phyloP scores from a whole-genome alignment of 2,329 filamentous ascomycete species.

The Xylariales sp. region DNA sequence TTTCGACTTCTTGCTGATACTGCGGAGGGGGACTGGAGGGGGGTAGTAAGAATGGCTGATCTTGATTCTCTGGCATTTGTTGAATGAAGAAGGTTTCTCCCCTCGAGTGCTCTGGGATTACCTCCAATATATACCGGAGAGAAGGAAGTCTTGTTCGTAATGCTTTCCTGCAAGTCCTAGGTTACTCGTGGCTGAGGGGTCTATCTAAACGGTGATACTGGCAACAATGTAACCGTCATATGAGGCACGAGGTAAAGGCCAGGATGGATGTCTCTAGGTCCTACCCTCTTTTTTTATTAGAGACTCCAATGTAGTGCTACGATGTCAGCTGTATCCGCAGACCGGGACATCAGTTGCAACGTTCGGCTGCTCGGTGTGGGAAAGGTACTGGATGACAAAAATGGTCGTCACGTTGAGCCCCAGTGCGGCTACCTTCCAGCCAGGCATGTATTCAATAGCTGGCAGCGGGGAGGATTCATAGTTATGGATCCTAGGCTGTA shows the following conservation, averaged over 20 bases:
- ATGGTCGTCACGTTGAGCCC: constrained; percentile 27
- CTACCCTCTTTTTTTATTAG: constrained; percentile 33
- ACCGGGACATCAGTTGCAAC: constrained; percentile 34
- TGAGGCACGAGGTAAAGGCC: constrained; percentile 27
- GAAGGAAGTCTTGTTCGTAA: constrained; percentile 13
- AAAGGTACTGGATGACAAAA: constrained; percentile 36
- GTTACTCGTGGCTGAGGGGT: constrained; percentile 26
- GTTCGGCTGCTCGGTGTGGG: constrained; percentile 29
- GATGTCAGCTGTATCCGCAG: constrained; percentile 41
- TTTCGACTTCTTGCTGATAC: not conserved
- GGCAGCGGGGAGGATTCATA: constrained; percentile 36
- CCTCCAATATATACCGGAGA: constrained; percentile 18
- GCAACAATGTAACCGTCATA: constrained; percentile 35
- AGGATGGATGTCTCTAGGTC: constrained; percentile 37
- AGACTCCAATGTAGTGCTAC: constrained; percentile 35
- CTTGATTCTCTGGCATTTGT: constrained; percentile 30
- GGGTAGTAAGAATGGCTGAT: constrained; percentile 22
- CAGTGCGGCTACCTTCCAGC: constrained; percentile 32
- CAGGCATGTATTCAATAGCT: constrained; percentile 33
- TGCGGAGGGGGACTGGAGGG: constrained; percentile 4
- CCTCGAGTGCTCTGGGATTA: constrained; percentile 17
- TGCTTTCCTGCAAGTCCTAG: constrained; percentile 35
- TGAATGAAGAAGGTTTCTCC: not conserved
- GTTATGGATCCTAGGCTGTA: constrained; percentile 31
- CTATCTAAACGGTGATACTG: constrained; percentile 30